Conservation (phyloP, 352 stramenopile species). For the Phytophthora fragariae region DNA sequence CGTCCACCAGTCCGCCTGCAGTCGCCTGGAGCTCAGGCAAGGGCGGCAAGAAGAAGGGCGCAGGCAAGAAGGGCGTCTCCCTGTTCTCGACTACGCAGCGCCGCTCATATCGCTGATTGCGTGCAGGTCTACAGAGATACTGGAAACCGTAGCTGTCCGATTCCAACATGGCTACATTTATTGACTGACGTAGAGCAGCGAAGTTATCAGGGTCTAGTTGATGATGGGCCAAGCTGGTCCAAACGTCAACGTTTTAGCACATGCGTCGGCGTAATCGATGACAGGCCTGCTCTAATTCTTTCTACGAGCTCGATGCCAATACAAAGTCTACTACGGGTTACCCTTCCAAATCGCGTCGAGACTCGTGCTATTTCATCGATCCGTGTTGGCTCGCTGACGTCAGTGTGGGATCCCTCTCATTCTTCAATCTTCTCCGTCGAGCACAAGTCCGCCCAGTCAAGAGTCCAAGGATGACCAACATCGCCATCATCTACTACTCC, state of each 20-base stretch:
- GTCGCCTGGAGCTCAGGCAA: slow-evolving; percentile 41
- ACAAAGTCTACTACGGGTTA: background rate
- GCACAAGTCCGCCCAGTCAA: slow-evolving; percentile 20
- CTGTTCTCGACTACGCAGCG: slow-evolving; percentile 80
- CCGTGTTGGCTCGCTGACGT: slow-evolving; percentile 18
- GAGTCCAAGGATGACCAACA: slow-evolving; percentile 56
- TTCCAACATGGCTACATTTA: background rate
- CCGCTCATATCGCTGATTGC: slow-evolving; percentile 70
- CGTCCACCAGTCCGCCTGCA: slow-evolving; percentile 40
- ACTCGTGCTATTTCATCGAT: background rate
- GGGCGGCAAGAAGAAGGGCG: slow-evolving; percentile 67
- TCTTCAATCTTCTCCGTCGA: slow-evolving; percentile 33
- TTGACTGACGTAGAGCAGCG: background rate
- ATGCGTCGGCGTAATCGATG: slow-evolving; percentile 6
- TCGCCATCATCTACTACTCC: slow-evolving; percentile 89
- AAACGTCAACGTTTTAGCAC: slow-evolving; percentile 6
- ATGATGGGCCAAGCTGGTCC: background rate
- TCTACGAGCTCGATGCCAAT: slow-evolving; percentile 11
- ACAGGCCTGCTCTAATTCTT: slow-evolving; percentile 26
- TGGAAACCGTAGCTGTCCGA: too few species aligned
- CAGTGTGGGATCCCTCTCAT: slow-evolving; percentile 14
- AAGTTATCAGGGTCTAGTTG: background rate
- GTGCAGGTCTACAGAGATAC: background rate
- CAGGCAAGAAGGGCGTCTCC: slow-evolving; percentile 72
- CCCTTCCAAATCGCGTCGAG: slow-evolving; percentile 13